These are phyloP conservation scores for Arabidopsis arenosa DNA, from an alignment of 345 rosid genomes.

Conservation along the genomic window DNA sequence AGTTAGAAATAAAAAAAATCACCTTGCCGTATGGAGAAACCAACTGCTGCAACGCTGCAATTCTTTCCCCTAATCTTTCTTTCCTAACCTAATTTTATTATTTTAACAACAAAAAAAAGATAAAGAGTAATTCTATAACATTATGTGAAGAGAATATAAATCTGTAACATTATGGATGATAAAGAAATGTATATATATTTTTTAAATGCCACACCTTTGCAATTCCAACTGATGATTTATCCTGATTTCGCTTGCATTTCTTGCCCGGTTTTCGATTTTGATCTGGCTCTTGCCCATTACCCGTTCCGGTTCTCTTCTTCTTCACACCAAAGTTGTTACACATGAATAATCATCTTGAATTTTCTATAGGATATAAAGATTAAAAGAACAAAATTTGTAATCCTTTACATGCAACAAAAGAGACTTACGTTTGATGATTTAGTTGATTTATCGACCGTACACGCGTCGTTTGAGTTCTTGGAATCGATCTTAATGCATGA, in stretches of 20 bases:
- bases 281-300: conserved; percentile 37
- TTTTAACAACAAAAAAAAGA: conserved; percentile 2
- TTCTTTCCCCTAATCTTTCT: conserved; percentile 82
- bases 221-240: conserved; percentile 48
- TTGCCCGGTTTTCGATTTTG: conserved; percentile 48
- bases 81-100: conserved; percentile 53
- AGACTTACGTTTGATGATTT: conserved; percentile 40
- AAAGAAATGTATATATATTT: too few species aligned
- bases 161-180: neutral
- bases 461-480: conserved; percentile 34
- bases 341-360: neutral
- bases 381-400: neutral
- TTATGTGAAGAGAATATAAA: neutral
- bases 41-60: conserved; percentile 77
- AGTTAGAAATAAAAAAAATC: neutral
- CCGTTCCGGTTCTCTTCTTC: conserved; percentile 59
- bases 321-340: conserved; percentile 29
- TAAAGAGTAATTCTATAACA: neutral
- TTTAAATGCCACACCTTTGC: conserved; percentile 52
- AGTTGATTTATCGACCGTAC: conserved; percentile 2
- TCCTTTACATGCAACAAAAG: conserved; percentile 27
- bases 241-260: conserved; percentile 56
- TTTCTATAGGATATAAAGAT: neutral
- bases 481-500: conserved; percentile 34
- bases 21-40: conserved; percentile 98